These are phyloP conservation scores for Endoconidiophora polonica DNA, from an alignment of 2,329 filamentous ascomycete species.

Conservation along the genomic window DNA sequence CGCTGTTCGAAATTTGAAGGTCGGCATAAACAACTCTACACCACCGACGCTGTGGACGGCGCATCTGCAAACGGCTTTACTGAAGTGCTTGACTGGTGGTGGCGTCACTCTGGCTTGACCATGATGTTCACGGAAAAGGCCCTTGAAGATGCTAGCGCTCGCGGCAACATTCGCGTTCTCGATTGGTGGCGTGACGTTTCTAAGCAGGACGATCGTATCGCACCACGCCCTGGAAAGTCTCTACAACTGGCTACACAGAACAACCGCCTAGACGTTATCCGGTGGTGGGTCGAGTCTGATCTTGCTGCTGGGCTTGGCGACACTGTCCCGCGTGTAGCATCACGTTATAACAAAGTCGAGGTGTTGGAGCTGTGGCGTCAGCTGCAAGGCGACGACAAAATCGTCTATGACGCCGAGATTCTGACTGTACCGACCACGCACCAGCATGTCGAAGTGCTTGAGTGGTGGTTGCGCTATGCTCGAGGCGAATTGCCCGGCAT, in stretches of 20 bases:
- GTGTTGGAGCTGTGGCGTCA: conserved; percentile 69
- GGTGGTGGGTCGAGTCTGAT: conserved; percentile 75
- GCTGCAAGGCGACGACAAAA: conserved; percentile 44
- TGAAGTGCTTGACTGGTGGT: conserved; percentile 84
- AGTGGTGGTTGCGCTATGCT: conserved; percentile 75
- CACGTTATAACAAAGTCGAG: conserved; percentile 66
- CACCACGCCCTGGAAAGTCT: conserved; percentile 67
- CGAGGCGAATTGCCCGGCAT: conserved; percentile 36
- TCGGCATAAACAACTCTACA: conserved; percentile 53
- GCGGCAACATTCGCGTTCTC: conserved; percentile 70
- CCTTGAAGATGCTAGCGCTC: conserved; percentile 71
- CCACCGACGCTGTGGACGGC: conserved; percentile 67
- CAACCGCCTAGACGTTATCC: conserved; percentile 58
- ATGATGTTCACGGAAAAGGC: conserved; percentile 76
- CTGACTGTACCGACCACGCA: conserved; percentile 77
- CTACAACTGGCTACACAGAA: conserved; percentile 72
- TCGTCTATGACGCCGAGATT: conserved; percentile 70
- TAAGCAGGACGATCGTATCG: conserved; percentile 37
- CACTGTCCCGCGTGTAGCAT: conserved; percentile 67
- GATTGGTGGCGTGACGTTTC: conserved; percentile 81
- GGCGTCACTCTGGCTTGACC: conserved; percentile 55
- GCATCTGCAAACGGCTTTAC: conserved; percentile 76
- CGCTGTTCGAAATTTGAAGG: conserved; percentile 67
- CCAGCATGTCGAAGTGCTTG: conserved; percentile 66
- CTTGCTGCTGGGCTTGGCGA: conserved; percentile 69